Evolutionary conservation across 2,329 filamentous ascomycete genomes (phyloP).

Genomic region (Aureobasidium sp.): DNA sequence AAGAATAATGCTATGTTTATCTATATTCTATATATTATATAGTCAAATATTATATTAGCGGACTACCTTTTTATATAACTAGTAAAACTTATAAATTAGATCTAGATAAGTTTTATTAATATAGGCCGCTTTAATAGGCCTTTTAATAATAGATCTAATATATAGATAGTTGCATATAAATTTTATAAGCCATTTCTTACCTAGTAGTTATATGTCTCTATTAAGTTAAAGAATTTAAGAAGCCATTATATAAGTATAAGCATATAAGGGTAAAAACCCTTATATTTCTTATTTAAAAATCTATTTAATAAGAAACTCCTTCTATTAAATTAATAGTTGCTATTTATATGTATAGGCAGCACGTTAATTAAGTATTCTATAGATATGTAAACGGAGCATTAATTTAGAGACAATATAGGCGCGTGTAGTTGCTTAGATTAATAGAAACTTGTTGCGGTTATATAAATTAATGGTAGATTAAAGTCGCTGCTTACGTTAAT

Average conservation of each 20-base stretch:
- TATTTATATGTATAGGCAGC: not conserved
- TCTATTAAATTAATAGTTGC: not conserved
- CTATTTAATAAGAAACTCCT: constrained; percentile 7
- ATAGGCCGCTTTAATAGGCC: not conserved
- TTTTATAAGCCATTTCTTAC: not conserved
- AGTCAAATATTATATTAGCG: not conserved
- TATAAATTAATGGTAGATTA: too few species aligned
- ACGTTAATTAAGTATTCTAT: not conserved
- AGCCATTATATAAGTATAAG: not conserved
- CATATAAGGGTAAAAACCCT: not conserved
- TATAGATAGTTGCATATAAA: constrained; percentile 6
- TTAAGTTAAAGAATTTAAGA: not conserved
- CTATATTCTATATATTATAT: constrained; percentile 7
- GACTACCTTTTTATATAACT: not conserved
- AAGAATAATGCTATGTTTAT: constrained; percentile 5
- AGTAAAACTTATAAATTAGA: not conserved
- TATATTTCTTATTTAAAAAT: not conserved
- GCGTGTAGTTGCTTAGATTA: too few species aligned
- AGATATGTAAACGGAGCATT: not conserved
- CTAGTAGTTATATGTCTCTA: not conserved
- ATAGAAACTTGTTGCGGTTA: too few species aligned
- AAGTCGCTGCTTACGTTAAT: too few species aligned
- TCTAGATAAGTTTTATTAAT: constrained; percentile 4
- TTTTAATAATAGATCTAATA: not conserved
- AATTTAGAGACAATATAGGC: not conserved